A percentile compares a stretch with the other conserved stretches of the same genome.
phyloP scores from a whole-genome alignment of 805 yeast species.

The Priceomyces haplophilus region DNA sequence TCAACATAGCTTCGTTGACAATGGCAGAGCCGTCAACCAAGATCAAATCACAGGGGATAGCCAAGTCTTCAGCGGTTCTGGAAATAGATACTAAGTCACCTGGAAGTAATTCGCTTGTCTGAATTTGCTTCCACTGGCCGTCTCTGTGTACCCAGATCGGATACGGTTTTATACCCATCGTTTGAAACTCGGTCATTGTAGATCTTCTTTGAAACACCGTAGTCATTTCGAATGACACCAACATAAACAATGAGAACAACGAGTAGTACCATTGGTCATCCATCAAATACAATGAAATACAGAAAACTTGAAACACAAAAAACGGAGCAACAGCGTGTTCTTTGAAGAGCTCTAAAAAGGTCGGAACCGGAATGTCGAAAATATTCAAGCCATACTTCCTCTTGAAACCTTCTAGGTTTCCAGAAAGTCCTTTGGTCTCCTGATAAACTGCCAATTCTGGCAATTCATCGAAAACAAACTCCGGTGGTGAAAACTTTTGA shows the following conservation, averaged over 20 bases:
- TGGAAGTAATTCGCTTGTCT: conserved; percentile 78
- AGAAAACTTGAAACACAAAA: conserved; percentile 93
- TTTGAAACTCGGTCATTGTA: conserved; percentile 91
- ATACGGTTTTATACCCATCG: conserved; percentile 96
- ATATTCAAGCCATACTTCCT: conserved; percentile 79
- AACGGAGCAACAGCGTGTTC: conserved; percentile 99
- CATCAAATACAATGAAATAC: conserved; percentile 92
- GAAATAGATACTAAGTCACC: conserved; percentile 86
- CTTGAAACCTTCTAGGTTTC: conserved; percentile 45
- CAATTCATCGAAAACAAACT: conserved; percentile 60
- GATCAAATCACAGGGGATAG: conserved; percentile 90
- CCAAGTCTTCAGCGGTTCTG: conserved; percentile 87
- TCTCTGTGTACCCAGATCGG: conserved; percentile 70
- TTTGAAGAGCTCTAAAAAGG: conserved; percentile 84
- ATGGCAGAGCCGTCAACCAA: conserved; percentile 88
- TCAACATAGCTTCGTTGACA: conserved; percentile 97
- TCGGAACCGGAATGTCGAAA: conserved; percentile 94
- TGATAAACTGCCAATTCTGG: conserved; percentile 61
- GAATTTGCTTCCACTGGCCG: conserved; percentile 62
- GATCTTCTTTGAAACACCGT: conserved; percentile 94
- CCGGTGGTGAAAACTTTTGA: conserved; percentile 73
- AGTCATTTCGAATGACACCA: conserved; percentile 88
- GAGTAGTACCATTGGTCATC: conserved; percentile 98
- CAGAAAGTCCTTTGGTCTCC: conserved; percentile 50
- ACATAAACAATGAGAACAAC: conserved; percentile 85